Conservation (phyloP, 2,329 filamentous ascomycete species). For the Aphanocladium album region DNA sequence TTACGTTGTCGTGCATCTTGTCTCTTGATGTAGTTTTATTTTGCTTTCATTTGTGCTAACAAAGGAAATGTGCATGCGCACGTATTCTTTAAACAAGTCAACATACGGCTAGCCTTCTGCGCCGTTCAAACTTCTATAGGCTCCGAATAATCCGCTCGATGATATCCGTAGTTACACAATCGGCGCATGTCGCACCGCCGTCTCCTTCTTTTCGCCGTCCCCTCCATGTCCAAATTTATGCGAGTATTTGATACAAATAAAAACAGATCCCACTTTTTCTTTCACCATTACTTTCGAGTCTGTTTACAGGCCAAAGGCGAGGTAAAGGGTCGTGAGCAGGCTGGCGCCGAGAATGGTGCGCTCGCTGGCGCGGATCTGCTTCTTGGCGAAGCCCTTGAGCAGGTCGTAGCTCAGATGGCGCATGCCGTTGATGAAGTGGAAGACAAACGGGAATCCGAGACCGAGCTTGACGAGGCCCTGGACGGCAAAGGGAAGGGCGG, state of each 20-base stretch:
- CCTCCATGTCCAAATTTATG: neutral
- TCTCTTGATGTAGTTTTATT: neutral
- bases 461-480: conserved; percentile 54
- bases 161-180: conserved; percentile 8
- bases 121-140: neutral
- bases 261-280: neutral
- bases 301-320: conserved; percentile 45
- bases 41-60: conserved; percentile 1
- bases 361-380: conserved; percentile 40
- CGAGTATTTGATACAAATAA: conserved; percentile 8
- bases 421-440: conserved; percentile 52
- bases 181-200: neutral
- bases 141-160: conserved; percentile 6
- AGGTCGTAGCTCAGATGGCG: conserved; percentile 52
- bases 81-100: conserved; percentile 1
- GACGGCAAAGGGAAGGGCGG: conserved; percentile 51
- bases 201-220: neutral
- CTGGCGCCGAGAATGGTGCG: conserved; percentile 45
- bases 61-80: conserved; percentile 8
- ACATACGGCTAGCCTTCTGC: neutral
- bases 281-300: neutral
- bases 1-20: neutral
- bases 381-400: conserved; percentile 46
- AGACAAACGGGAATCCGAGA: conserved; percentile 55
- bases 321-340: conserved; percentile 35